Conservation (phyloP, 1,139 yeast species). For the Sugiyamaella xylanicola region DNA sequence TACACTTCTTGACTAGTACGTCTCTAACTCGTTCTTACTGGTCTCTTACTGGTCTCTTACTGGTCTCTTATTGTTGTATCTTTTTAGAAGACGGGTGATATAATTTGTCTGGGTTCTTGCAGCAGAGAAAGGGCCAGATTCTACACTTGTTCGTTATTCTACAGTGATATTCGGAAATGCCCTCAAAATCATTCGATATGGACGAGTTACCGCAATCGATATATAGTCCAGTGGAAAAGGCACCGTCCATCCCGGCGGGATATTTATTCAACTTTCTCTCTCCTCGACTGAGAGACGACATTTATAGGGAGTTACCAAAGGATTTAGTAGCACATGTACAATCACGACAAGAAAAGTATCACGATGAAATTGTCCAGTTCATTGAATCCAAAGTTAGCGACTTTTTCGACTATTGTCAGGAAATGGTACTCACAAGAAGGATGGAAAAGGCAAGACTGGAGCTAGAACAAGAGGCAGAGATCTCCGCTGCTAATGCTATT, state of each 20-base stretch:
- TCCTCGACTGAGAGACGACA: constrained; percentile 23
- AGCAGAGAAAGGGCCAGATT: too few species aligned
- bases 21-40: too few species aligned
- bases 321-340: constrained; percentile 20
- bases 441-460: constrained; percentile 14
- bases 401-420: constrained; percentile 26
- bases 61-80: too few species aligned
- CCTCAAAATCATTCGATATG: constrained; percentile 18
- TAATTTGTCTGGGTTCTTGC: too few species aligned
- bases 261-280: constrained; percentile 30
- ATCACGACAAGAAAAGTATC: constrained; percentile 24
- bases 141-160: too few species aligned
- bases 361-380: constrained; percentile 26
- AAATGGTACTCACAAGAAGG: constrained; percentile 18
- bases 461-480: constrained; percentile 11
- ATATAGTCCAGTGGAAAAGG: constrained; percentile 26
- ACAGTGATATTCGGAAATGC: too few species aligned
- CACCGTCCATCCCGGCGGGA: constrained; percentile 30
- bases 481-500: background rate
- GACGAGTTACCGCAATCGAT: constrained; percentile 29
- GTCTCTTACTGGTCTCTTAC: too few species aligned
- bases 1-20: too few species aligned
- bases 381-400: constrained; percentile 26
- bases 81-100: too few species aligned
- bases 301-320: constrained; percentile 23